These are phyloP conservation scores for Taiozyma sp. DNA, from an alignment of 1,139 yeast genomes.

Conservation along the genomic window DNA sequence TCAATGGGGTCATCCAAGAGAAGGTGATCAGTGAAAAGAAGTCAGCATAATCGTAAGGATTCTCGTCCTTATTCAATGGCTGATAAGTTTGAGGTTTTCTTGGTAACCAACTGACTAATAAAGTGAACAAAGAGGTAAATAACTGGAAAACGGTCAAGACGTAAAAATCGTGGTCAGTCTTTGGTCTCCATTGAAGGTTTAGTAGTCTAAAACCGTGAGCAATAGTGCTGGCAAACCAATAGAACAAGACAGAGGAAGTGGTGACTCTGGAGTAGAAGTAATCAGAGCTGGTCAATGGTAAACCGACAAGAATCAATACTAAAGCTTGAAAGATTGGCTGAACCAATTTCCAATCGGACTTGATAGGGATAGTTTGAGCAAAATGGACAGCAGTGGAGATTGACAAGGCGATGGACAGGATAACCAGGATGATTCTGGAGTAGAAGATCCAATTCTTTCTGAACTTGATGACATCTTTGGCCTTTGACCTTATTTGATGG, in stretches of 20 bases:
- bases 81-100: slow-evolving; percentile 39
- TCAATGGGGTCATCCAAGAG: slow-evolving; percentile 88
- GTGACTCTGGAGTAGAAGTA: slow-evolving; percentile 62
- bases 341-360: slow-evolving; percentile 24
- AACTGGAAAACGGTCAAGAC: slow-evolving; percentile 43
- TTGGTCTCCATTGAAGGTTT: slow-evolving; percentile 44
- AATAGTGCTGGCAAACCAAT: slow-evolving; percentile 60
- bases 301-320: slow-evolving; percentile 38
- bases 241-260: slow-evolving; percentile 63
- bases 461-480: slow-evolving; percentile 32
- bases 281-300: slow-evolving; percentile 64
- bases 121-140: slow-evolving; percentile 44
- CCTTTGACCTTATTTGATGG: slow-evolving; percentile 33
- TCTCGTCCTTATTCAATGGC: slow-evolving; percentile 27
- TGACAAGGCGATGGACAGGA: slow-evolving; percentile 26
- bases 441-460: slow-evolving; percentile 33
- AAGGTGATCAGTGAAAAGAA: slow-evolving; percentile 76
- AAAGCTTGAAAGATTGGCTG: slow-evolving; percentile 23
- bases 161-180: slow-evolving; percentile 28
- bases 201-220: slow-evolving; percentile 38
- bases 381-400: slow-evolving; percentile 18
- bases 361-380: slow-evolving; percentile 18
- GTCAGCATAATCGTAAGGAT: slow-evolving; percentile 79
- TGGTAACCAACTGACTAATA: slow-evolving; percentile 51
- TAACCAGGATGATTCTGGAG: slow-evolving; percentile 28